Evolutionary conservation across 371 early-diverging fungal genomes (phyloP), one percentile per base, ranked within the genome.

Genomic region (Lichtheimia ornata): DNA sequence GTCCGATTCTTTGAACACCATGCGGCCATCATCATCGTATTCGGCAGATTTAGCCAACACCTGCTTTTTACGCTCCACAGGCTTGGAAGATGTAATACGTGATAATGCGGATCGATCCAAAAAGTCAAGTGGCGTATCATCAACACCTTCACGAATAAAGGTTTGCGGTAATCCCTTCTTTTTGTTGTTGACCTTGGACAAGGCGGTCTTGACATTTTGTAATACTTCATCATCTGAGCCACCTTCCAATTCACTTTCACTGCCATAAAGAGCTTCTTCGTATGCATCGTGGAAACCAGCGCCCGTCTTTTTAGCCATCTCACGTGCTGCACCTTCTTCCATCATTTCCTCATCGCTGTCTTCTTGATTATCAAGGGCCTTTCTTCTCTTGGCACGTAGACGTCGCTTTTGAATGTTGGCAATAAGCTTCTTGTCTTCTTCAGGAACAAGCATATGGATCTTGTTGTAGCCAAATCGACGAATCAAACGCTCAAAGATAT

Each of bases 341-440:
- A 77, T 79, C 35, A 35, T 35, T n/a, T 82, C 86, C 6, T 83
- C 82, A 2, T 81, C 82, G 28, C 67, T 78, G 3, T 84, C 84
- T 50, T 69, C 66, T 6, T 71, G 78, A 9, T 63, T 58, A 20
- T 66, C 71, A 5, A 58, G 65, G 35, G 84, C 83, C 82, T 89
- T 93, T 67, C 77, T 74, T 59, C 91, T 88, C 87, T 96, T 93
- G 51, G 91, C 83, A 52, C 95, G 84, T 70, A 94, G 87, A 58
- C 92, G 87, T 54, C 94, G 87, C 77, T 97, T 96, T 59, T 91
- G 88, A 75, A 98, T 97, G 70, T 97, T 98, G 64, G 77, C 61
- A 57, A 98, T 79, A 30, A 97, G 79, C 81, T 94, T 94, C 70
- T 82, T 76, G 76, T 97, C 96, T 41, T 88, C 89, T 64, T 94